Evolutionary conservation across 495 filamentous ascomycete genomes (phyloP).

Genomic region (Hyaloscypha finlandica): DNA sequence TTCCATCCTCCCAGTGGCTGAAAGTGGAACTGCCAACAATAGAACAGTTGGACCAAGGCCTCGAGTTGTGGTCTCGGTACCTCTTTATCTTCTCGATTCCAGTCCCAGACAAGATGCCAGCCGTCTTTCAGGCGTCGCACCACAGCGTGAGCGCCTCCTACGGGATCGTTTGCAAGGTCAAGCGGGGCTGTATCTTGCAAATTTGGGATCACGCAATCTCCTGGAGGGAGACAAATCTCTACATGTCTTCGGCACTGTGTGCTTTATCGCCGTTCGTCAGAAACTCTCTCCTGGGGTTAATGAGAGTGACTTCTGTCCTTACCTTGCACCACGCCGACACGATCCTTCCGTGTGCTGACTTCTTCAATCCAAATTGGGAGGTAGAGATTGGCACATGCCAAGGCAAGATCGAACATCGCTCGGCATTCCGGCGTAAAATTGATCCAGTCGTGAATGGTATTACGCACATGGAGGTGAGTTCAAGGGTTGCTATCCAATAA

Average conservation of each 20-base stretch:
- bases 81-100: constrained; percentile 71
- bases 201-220: constrained; percentile 72
- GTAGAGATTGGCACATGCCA: constrained; percentile 63
- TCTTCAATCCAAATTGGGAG: constrained; percentile 71
- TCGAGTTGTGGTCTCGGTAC: constrained; percentile 66
- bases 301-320: constrained; percentile 60
- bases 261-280: constrained; percentile 59
- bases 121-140: constrained; percentile 68
- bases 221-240: constrained; percentile 65
- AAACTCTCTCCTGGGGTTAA: constrained; percentile 55
- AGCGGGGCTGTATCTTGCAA: constrained; percentile 59
- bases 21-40: constrained; percentile 61
- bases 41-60: constrained; percentile 53
- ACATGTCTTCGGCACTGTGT: constrained; percentile 60
- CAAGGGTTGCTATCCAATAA: neutral
- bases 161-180: constrained; percentile 67
- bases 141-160: constrained; percentile 66
- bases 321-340: constrained; percentile 67
- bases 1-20: constrained; percentile 55
- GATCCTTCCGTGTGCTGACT: constrained; percentile 63
- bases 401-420: constrained; percentile 59
- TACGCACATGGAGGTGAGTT: constrained; percentile 56
- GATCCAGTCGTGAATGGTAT: constrained; percentile 72
- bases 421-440: constrained; percentile 61
- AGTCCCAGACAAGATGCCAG: constrained; percentile 61